These are phyloP conservation scores for Rosa rugosa DNA, from an alignment of 306 rosid species.

Conservation along the genomic window DNA sequence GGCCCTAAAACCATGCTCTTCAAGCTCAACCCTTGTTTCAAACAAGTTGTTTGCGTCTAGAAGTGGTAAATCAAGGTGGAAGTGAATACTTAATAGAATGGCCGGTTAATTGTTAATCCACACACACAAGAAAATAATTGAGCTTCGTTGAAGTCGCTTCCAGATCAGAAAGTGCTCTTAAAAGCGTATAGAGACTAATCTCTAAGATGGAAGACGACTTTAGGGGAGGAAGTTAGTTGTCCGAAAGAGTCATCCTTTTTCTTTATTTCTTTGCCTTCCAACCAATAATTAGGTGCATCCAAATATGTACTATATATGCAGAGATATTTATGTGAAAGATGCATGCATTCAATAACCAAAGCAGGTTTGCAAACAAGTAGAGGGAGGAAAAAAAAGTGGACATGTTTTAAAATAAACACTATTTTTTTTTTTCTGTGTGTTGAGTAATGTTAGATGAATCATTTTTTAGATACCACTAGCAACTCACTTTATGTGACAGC, in stretches of 20 bases:
- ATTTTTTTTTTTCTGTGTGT: too few species aligned
- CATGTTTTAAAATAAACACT: too few species aligned
- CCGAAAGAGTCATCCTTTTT: not conserved
- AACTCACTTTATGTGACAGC: too few species aligned
- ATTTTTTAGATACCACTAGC: too few species aligned
- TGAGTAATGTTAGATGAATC: too few species aligned
- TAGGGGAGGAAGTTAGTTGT: not conserved
- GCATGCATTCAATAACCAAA: not conserved
- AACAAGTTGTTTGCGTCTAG: not conserved
- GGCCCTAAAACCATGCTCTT: not conserved
- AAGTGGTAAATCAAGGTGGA: not conserved
- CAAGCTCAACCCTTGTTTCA: not conserved
- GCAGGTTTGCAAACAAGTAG: too few species aligned
- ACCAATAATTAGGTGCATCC: not conserved
- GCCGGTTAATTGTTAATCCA: not conserved
- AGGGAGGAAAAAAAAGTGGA: too few species aligned
- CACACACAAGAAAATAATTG: not conserved
- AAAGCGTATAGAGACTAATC: not conserved
- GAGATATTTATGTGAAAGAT: not conserved
- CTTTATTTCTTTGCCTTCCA: not conserved
- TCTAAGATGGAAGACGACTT: not conserved
- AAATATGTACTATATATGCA: not conserved
- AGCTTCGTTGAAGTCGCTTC: conserved; percentile 15
- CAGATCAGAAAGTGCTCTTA: not conserved
- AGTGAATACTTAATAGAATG: not conserved